phyloP scores from a whole-genome alignment of 345 rosid species.

The Lagerstroemia speciosa region DNA sequence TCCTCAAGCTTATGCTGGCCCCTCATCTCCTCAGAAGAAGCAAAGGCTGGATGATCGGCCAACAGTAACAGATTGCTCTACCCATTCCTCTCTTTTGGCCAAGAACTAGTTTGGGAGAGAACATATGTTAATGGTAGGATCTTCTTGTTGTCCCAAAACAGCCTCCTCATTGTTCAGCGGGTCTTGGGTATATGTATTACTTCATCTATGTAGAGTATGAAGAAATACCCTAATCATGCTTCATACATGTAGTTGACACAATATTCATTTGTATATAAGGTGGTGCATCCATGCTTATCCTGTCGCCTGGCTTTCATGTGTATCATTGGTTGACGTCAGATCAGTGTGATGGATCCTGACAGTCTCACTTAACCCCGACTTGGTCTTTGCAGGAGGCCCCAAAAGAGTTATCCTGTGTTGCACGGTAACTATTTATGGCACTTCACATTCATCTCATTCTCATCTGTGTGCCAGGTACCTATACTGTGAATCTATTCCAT shows the following conservation, averaged over 20 bases:
- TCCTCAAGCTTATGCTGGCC: not conserved
- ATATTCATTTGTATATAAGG: not conserved
- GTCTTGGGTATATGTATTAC: not conserved
- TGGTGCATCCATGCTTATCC: not conserved
- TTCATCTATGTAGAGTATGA: not conserved
- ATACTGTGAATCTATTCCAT: not conserved
- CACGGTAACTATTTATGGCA: not conserved
- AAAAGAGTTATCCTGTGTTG: not conserved
- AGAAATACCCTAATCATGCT: not conserved
- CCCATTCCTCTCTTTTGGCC: not conserved
- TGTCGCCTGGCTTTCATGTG: not conserved
- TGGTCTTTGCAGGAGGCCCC: not conserved
- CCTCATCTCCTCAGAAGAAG: conserved; percentile 9
- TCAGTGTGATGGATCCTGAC: not conserved
- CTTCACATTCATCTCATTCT: not conserved
- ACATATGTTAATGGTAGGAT: not conserved
- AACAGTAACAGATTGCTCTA: not conserved
- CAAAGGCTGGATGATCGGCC: not conserved
- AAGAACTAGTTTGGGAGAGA: not conserved
- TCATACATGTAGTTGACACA: not conserved
- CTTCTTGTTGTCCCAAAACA: not conserved
- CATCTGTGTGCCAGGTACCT: not conserved
- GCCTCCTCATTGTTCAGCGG: not conserved
- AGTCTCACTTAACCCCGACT: not conserved
- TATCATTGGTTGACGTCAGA: not conserved